phyloP scores from a whole-genome alignment of 495 filamentous ascomycete species.

The Patellaria atrata region DNA sequence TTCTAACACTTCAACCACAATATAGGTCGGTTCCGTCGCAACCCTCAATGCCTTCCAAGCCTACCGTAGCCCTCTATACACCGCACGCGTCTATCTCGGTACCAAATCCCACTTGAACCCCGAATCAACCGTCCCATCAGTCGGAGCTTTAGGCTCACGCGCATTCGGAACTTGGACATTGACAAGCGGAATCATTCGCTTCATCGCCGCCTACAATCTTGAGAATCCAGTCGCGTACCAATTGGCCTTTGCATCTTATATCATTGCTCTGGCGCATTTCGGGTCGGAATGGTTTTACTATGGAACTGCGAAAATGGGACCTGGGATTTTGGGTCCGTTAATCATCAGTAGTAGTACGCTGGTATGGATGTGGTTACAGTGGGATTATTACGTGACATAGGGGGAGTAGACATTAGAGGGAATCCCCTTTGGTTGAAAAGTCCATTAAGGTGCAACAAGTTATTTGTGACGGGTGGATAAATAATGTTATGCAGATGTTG shows the following conservation, averaged over 20 bases:
- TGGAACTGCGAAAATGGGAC: conserved; percentile 53
- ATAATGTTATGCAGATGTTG: not conserved
- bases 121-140: conserved; percentile 34
- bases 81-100: conserved; percentile 59
- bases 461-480: not conserved
- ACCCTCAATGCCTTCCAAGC: conserved; percentile 79
- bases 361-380: conserved; percentile 72
- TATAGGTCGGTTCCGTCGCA: conserved; percentile 59
- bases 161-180: conserved; percentile 90
- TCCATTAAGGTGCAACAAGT: conserved; percentile 1
- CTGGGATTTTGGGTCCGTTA: conserved; percentile 56
- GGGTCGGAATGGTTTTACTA: conserved; percentile 63
- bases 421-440: not conserved
- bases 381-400: conserved; percentile 42
- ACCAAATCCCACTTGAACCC: conserved; percentile 33
- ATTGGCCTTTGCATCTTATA: conserved; percentile 65
- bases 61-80: conserved; percentile 58
- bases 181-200: conserved; percentile 54
- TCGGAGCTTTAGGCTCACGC: conserved; percentile 60
- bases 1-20: conserved; percentile 23
- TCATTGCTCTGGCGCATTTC: conserved; percentile 69
- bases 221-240: conserved; percentile 55
- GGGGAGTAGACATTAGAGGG: conserved; percentile 2
- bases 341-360: conserved; percentile 53
- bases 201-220: conserved; percentile 81